phyloP scores from a whole-genome alignment of 2,329 filamentous ascomycete species.

The Dryadomyces sulphureus region DNA sequence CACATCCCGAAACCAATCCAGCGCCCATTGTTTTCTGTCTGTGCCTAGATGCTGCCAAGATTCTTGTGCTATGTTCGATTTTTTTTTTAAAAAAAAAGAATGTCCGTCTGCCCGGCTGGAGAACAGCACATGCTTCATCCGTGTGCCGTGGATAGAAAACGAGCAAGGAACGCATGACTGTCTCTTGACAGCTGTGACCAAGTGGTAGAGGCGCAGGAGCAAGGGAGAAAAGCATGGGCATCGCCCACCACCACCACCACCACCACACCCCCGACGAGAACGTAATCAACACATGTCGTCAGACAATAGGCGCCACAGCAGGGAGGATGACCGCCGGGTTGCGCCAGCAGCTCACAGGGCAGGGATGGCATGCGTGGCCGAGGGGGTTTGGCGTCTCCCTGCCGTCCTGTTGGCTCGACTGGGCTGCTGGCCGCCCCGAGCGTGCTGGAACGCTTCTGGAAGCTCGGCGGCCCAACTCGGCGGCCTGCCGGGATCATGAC shows the following conservation, averaged over 20 bases:
- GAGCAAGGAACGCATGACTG: not conserved
- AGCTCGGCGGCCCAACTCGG: no score
- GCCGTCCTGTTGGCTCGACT: no score
- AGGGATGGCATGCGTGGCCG: no score
- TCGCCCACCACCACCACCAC: not conserved
- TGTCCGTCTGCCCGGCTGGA: not conserved
- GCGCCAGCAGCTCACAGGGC: no score
- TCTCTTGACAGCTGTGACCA: not conserved
- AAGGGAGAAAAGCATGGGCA: not conserved
- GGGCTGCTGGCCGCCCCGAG: no score
- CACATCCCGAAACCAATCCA: not conserved
- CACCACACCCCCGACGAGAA: not conserved
- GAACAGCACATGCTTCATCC: not conserved
- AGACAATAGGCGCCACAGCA: not conserved
- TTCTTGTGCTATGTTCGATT: not conserved
- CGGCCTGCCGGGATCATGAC: slow-evolving; percentile 33
- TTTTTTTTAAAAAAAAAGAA: not conserved
- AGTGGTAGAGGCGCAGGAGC: not conserved
- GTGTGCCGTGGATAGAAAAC: not conserved
- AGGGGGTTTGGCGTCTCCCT: no score
- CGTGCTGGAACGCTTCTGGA: no score
- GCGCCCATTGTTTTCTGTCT: not conserved
- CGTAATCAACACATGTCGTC: not conserved
- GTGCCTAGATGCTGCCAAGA: not conserved
- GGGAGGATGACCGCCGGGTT: no score